phyloP scores from a whole-genome alignment of 2,329 filamentous ascomycete species.

The Fusarium oligoseptatum region DNA sequence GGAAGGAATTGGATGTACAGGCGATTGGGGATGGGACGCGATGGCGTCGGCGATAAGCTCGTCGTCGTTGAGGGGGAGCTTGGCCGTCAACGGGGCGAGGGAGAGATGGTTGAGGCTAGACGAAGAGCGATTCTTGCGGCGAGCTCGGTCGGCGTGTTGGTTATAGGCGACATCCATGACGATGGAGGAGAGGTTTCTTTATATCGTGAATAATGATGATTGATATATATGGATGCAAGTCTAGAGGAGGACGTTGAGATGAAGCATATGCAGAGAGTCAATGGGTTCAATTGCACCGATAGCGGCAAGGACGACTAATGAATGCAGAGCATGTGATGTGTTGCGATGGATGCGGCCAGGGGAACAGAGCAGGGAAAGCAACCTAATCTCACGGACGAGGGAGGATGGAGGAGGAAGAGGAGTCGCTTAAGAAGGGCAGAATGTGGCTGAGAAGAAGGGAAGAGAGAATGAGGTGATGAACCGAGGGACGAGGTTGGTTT shows the following conservation, averaged over 20 bases:
- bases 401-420: conserved; percentile 4
- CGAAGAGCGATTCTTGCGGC: conserved; percentile 70
- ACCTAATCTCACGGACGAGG: conserved; percentile 8
- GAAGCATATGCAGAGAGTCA: conserved; percentile 33
- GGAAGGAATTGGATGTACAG: conserved; percentile 54
- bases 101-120: conserved; percentile 71
- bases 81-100: conserved; percentile 74
- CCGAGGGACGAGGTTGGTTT: conserved; percentile 7
- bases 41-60: conserved; percentile 58
- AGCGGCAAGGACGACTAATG: conserved; percentile 23
- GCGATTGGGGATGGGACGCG: conserved; percentile 42
- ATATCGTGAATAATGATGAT: background rate
- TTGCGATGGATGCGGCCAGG: conserved; percentile 14
- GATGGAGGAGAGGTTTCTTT: background rate
- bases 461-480: background rate
- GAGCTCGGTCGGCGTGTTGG: conserved; percentile 68
- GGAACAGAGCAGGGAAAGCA: conserved; percentile 13
- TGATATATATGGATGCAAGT: background rate
- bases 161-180: conserved; percentile 71
- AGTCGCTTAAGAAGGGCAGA: conserved; percentile 14
- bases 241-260: conserved; percentile 7
- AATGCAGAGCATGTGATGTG: conserved; percentile 40
- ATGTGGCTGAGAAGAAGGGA: conserved; percentile 1
- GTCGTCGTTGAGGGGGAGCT: conserved; percentile 69
- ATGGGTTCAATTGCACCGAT: conserved; percentile 28